A percentile compares a stretch with the other conserved stretches of the same genome.
These are phyloP conservation scores for Pseudogymnoascus destructans DNA, from an alignment of 2,329 filamentous ascomycete genomes.

Conservation along the genomic window DNA sequence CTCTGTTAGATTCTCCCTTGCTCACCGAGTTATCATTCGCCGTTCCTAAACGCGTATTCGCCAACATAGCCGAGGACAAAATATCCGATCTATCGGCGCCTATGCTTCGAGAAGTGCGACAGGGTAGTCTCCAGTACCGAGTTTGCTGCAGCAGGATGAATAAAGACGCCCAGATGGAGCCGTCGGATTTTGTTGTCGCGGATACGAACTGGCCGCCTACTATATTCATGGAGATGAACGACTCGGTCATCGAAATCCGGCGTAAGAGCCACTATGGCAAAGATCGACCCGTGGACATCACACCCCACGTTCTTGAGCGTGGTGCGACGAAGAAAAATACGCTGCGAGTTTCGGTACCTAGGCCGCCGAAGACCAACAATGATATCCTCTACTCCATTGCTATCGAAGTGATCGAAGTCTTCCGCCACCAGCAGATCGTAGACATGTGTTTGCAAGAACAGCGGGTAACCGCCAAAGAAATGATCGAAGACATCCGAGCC, in stretches of 20 bases:
- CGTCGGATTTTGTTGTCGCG: slow-evolving; percentile 44
- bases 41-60: slow-evolving; percentile 15
- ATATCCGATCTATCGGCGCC: slow-evolving; percentile 11
- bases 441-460: slow-evolving; percentile 28
- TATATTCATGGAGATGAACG: slow-evolving; percentile 58
- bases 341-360: slow-evolving; percentile 38
- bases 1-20: slow-evolving; percentile 20
- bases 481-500: slow-evolving; percentile 43
- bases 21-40: slow-evolving; percentile 28
- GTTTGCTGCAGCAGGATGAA: slow-evolving; percentile 48
- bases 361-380: slow-evolving; percentile 25
- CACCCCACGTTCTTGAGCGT: slow-evolving; percentile 30
- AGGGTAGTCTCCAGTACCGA: slow-evolving; percentile 50
- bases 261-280: slow-evolving; percentile 61
- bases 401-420: slow-evolving; percentile 54
- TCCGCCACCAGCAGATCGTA: slow-evolving; percentile 33
- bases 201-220: slow-evolving; percentile 59
- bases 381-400: slow-evolving; percentile 45
- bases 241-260: slow-evolving; percentile 40
- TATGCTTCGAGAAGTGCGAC: slow-evolving; percentile 27
- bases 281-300: slow-evolving; percentile 66
- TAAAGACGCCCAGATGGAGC: slow-evolving; percentile 21
- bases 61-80: slow-evolving; percentile 20
- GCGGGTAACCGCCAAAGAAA: slow-evolving; percentile 34
- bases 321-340: slow-evolving; percentile 34